Percentiles rank a stretch among this genome's conserved stretches.
phyloP scores from a whole-genome alignment of 139 green algal genomes.

The Micractinium sp. region DNA sequence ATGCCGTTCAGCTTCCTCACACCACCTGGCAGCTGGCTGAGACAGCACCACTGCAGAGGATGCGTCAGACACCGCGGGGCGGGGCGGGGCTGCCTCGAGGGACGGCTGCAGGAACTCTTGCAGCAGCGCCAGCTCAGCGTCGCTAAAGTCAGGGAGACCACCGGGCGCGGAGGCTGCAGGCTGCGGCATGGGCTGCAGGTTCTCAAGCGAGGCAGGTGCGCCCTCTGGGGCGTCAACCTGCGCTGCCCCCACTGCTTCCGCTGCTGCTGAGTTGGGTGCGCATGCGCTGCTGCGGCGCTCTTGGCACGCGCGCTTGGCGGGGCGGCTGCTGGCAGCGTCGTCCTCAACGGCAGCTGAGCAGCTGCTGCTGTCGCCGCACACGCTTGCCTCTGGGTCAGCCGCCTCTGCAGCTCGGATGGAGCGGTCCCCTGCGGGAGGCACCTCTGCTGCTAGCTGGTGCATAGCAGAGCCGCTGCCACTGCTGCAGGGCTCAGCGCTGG shows the following conservation, averaged over 20 bases:
- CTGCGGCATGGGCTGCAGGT: not conserved
- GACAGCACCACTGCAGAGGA: not conserved
- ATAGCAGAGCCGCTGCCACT: too few relatives aligned
- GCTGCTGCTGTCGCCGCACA: not conserved
- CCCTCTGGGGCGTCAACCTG: too few relatives aligned
- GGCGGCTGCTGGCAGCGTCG: not conserved
- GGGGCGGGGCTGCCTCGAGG: not conserved
- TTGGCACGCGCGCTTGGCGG: not conserved
- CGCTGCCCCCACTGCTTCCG: not conserved
- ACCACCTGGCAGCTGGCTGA: not conserved
- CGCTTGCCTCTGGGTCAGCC: not conserved
- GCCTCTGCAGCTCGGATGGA: too few relatives aligned
- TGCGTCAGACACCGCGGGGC: not conserved
- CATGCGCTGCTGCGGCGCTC: not conserved
- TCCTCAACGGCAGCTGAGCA: too few relatives aligned
- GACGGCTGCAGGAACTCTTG: not conserved
- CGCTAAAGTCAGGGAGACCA: not conserved
- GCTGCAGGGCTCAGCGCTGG: too few relatives aligned
- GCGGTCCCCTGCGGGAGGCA: too few relatives aligned
- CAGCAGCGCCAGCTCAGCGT: not conserved
- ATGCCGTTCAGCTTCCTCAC: not conserved
- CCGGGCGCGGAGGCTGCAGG: not conserved
- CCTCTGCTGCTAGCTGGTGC: too few relatives aligned
- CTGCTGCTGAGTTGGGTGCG: not conserved
- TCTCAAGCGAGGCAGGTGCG: too few relatives aligned